Base-by-base conservation (phyloP, 2,329 filamentous ascomycete genomes). In the Trichoderma hamatum region DNA sequence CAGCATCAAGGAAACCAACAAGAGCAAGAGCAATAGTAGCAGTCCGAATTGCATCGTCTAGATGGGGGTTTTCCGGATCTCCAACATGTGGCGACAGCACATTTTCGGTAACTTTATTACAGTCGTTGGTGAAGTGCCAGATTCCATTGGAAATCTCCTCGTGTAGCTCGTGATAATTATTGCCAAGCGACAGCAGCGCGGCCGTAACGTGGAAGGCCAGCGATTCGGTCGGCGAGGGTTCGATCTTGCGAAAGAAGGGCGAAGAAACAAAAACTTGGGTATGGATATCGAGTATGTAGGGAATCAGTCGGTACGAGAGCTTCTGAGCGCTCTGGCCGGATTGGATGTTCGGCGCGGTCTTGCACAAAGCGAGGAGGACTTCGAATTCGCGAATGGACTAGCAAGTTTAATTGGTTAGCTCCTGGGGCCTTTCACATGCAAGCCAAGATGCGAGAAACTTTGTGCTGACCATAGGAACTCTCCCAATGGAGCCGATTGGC, bases 361-460 rank as follows among this genome's bases (percentile, higher is more conserved):
- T 95, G 84, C 95, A 98, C 30, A 99, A 85, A 54, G 96, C 93
- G 30, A 98, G 82, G 30, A 99, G 86, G 65, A 97, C 92, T 79
- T 99, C 95, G 73, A 97, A 90, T 83, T 99, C 96, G 75, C 92
- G 90, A 66, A 94, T 89, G 65, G 90, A 92, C 93, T 96, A 77
- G 26, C 64, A 69, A 36, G 60, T 68, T 77, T 72, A 43, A 28
- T 21, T 46, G 46, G 26, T 24, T 51, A 63, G n/a, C 59, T 64
- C 26, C 46, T 32, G n/a, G 19, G 36, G 39, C 21, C 5, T 32
- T 65, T n/a, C 61, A 64, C 43, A 26, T 66, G 51, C 34, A 32
- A 66, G 43, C 24, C 19, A 26, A 34, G 60, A 52, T 24, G 34
- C 19, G 43, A 43, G 58, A 43, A 43, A 49, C 52, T 28, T 65